These are phyloP conservation scores for Pinus albicaulis DNA, from an alignment of 75 land plant species.

Conservation along the genomic window DNA sequence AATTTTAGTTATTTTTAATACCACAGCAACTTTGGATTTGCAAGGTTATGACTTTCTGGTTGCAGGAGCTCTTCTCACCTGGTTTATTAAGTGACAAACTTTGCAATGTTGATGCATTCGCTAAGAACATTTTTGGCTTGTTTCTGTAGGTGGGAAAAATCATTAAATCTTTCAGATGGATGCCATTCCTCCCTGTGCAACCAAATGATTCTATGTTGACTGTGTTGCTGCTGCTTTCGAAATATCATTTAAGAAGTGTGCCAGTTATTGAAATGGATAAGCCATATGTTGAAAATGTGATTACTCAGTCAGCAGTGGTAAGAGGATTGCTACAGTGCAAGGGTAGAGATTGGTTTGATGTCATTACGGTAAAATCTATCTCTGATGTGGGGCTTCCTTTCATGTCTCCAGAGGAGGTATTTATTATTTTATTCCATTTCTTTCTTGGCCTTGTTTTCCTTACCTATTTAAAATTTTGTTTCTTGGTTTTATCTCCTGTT, in stretches of 20 bases:
- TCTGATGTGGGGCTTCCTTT: slow-evolving; percentile 88
- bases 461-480: not conserved
- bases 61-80: not conserved
- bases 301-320: slow-evolving; percentile 87
- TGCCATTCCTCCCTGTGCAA: slow-evolving; percentile 84
- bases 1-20: no score
- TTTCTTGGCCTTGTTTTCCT: not conserved
- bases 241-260: slow-evolving; percentile 83
- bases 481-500: not conserved
- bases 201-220: slow-evolving; percentile 86
- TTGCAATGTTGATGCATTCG: not conserved
- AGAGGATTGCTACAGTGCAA: slow-evolving; percentile 68
- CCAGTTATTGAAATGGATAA: slow-evolving; percentile 71
- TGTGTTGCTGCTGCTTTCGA: slow-evolving; percentile 81
- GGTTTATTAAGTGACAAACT: not conserved
- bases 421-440: not conserved
- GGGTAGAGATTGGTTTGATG: slow-evolving; percentile 96
- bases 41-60: not conserved
- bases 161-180: slow-evolving; percentile 67
- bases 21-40: not conserved
- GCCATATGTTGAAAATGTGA: slow-evolving; percentile 65
- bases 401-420: slow-evolving; percentile 64
- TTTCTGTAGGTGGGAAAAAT: slow-evolving; percentile 60
- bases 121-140: not conserved
- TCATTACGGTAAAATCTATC: slow-evolving; percentile 46